Evolutionary conservation across 2,329 filamentous ascomycete species (phyloP), one percentile per base, ranked within the genome.

Genomic region (Fusarium incarnatum): DNA sequence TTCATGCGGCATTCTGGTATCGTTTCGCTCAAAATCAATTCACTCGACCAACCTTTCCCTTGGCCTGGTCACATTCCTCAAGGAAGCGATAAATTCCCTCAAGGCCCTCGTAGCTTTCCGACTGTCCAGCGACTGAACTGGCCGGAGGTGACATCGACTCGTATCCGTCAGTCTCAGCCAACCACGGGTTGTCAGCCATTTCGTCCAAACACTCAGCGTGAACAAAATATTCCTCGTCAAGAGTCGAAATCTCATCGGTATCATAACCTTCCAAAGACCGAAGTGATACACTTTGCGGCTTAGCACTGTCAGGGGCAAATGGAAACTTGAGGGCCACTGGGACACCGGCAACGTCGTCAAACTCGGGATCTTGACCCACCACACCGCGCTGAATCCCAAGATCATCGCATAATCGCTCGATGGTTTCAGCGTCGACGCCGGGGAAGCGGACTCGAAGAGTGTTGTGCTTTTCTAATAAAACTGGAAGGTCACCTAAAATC

Each of bases 371-470:
- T 81, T 98, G 91, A 15, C 87, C 83, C 6, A 98, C 87, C 6
- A 92, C 83, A 3, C 96, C 96, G 56, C 94, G 87, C 67, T 91
- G 89, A 10, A 99, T 86, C n/a, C 92, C 92, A 13, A 97, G 86
- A 77, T 99, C 96, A 48, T 93, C 89, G 78, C 94, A 98, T 2
- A 99, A 86, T 5, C 86, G 84, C 77, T 97, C 93, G 0, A 97
- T 92, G 0, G 92, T 93, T 18, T 91, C 88, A 1, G 89, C 89
- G 75, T 98, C 95, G 67, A 96, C 94, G 5, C 96, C 96, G 0
- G 94, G 94, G 76, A 99, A 98, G 30, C 94, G 91, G 3, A 98
- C 89, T 34, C 94, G 89, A 6, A 98, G 82, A 0, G 88, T 87
- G 3, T 88, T 88, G 34, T 86, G 83, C 40, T 87, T 86, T 72